Evolutionary conservation across 106 monocot species (phyloP), one percentile per base, ranked within the genome.

Genomic region (Chionographis japonica): DNA sequence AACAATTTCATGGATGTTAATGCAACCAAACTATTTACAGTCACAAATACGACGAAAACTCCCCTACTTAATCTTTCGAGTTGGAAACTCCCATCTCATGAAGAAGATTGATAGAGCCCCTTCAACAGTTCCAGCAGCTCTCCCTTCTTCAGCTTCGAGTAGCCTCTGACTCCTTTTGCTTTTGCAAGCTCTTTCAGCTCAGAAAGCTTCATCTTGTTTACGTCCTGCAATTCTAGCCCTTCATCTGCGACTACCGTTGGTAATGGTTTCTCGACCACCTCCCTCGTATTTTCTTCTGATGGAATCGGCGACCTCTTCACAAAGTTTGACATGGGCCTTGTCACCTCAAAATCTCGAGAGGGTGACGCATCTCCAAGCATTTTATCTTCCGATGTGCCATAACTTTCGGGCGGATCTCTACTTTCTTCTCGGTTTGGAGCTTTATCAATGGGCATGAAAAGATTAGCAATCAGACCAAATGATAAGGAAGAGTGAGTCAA

Each of bases 121-220:
- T 78, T 83, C 75, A 85, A 49, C 46, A 86, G 57, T 52, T 89
- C 71, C 60, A 86, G 13, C 12, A 93, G 65, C 58, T 93, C 78
- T 39, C 72, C 67, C 69, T 89, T 93, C 75, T 80, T 93, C 54
- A 86, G 27, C 63, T 69, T 93, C 16, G 93, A 83, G 67, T 77
- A 84, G 17, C 86, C 81, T 66, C 74, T 89, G 18, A 86, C 58
- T 7, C 86, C 81, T 68, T 70, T 77, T 53, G 51, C 62, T 54
- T 52, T 81, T 54, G 93, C 93, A 55, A 93, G 58, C 53, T 77
- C 83, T 83, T 82, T 93, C 65, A 86, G 74, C 62, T 89, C 76
- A 12, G 73, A 60, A 54, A 93, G 71, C 57, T 80, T 89, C 81
- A 93, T 74, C 2, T 62, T 67, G 17, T 88, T 68, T 52, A 88